phyloP scores from a whole-genome alignment of 768 basidiomycete species.

The Cystofilobasidium macerans region DNA sequence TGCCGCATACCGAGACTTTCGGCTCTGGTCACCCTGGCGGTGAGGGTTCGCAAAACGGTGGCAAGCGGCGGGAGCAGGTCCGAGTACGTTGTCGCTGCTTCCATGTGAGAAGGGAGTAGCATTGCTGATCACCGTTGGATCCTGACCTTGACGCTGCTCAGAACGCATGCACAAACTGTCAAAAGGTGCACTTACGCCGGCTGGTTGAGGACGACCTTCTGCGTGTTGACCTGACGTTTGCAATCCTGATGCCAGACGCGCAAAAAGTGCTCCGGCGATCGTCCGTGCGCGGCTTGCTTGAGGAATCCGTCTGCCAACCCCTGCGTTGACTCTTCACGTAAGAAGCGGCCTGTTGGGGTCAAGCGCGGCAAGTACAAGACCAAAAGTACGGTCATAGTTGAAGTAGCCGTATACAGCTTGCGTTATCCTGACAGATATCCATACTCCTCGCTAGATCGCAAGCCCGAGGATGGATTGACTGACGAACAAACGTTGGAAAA shows the following conservation, averaged over 20 bases:
- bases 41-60: too few relatives aligned
- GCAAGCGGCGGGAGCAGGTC: background rate
- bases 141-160: background rate
- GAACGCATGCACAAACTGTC: constrained; percentile 3
- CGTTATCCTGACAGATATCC: too few relatives aligned
- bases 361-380: constrained; percentile 8
- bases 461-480: too few relatives aligned
- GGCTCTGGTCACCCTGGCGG: too few relatives aligned
- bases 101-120: too few relatives aligned
- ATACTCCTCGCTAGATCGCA: too few relatives aligned
- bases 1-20: too few relatives aligned
- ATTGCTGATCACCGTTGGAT: background rate
- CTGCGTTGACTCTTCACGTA: background rate
- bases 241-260: background rate
- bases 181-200: background rate
- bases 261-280: constrained; percentile 5
- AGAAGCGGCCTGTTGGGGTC: constrained; percentile 4
- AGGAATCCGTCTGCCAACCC: background rate
- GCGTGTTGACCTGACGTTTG: background rate
- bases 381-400: background rate
- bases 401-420: background rate
- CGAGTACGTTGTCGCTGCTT: background rate
- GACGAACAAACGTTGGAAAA: too few relatives aligned
- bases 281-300: background rate
- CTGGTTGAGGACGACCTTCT: background rate